Percentiles rank a stretch among this genome's conserved stretches.
phyloP scores from a whole-genome alignment of 2,329 filamentous ascomycete genomes.

The Neoarthrinium moseri region DNA sequence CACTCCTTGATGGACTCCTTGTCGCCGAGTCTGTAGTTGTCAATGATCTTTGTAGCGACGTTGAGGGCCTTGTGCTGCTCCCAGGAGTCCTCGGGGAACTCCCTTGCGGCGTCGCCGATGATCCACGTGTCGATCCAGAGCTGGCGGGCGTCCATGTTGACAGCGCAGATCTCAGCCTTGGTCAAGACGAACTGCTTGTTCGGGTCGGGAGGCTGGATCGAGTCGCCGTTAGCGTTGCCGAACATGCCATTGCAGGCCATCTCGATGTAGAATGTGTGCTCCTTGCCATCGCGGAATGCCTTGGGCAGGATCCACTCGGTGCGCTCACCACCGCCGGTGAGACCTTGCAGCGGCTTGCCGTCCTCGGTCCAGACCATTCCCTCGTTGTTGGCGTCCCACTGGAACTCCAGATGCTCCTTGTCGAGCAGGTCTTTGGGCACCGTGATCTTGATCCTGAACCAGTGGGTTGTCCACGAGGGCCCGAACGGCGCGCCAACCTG shows the following conservation, averaged over 20 bases:
- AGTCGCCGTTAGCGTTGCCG: conserved; percentile 84
- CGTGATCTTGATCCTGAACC: conserved; percentile 83
- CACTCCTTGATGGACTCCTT: conserved; percentile 76
- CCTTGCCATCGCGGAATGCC: conserved; percentile 77
- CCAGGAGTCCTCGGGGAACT: conserved; percentile 86
- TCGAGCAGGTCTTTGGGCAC: conserved; percentile 71
- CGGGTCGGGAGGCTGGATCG: conserved; percentile 85
- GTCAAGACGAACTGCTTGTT: conserved; percentile 76
- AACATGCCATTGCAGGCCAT: conserved; percentile 99
- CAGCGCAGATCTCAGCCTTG: conserved; percentile 81
- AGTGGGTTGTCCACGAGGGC: conserved; percentile 96
- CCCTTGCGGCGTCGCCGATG: conserved; percentile 85
- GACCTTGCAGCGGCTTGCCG: conserved; percentile 85
- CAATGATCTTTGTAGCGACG: conserved; percentile 84
- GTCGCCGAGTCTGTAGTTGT: conserved; percentile 80
- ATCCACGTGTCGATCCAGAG: conserved; percentile 95
- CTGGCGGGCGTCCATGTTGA: conserved; percentile 81
- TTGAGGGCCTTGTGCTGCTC: conserved; percentile 84
- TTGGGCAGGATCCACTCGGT: conserved; percentile 89
- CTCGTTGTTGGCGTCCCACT: conserved; percentile 95
- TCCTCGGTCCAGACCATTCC: conserved; percentile 91
- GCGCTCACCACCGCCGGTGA: conserved; percentile 87
- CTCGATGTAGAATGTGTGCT: conserved; percentile 91
- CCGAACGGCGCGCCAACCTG: conserved; percentile 79
- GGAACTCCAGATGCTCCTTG: conserved; percentile 85